Conservation (phyloP, 495 filamentous ascomycete genomes). For the Daldinia decipiens region DNA sequence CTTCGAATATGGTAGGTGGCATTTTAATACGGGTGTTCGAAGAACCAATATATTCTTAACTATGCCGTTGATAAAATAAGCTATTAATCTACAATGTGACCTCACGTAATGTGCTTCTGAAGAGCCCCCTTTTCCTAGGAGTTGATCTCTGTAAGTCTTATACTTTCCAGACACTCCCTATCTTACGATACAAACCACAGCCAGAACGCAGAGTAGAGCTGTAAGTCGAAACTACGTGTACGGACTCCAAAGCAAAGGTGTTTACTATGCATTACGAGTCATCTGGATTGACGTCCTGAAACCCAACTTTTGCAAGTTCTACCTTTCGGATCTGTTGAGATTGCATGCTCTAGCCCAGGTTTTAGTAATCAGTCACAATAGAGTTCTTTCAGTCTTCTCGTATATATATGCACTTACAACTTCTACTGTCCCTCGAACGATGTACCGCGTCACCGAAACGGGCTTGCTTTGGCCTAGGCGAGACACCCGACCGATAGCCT, state of each 20-base stretch:
- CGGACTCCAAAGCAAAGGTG: background rate
- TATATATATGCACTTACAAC: background rate
- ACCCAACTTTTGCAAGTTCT: background rate
- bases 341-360: background rate
- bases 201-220: background rate
- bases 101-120: background rate
- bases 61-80: too few relatives aligned
- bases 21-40: too few relatives aligned
- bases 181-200: background rate
- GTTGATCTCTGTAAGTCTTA: background rate
- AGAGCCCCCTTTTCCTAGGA: background rate
- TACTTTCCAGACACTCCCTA: background rate
- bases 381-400: background rate
- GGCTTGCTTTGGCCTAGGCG: background rate
- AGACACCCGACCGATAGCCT: background rate
- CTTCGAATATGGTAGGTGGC: too few relatives aligned
- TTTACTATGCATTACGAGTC: background rate
- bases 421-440: background rate
- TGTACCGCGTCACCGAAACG: background rate
- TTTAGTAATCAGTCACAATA: background rate
- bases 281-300: background rate
- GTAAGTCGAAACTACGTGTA: background rate
- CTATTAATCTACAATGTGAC: too few relatives aligned
- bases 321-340: conserved; percentile 1
- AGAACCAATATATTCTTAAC: too few relatives aligned